Evolutionary conservation across 495 filamentous ascomycete species (phyloP), one percentile per base, ranked within the genome.

Genomic region (Pyrenula aspistea): DNA sequence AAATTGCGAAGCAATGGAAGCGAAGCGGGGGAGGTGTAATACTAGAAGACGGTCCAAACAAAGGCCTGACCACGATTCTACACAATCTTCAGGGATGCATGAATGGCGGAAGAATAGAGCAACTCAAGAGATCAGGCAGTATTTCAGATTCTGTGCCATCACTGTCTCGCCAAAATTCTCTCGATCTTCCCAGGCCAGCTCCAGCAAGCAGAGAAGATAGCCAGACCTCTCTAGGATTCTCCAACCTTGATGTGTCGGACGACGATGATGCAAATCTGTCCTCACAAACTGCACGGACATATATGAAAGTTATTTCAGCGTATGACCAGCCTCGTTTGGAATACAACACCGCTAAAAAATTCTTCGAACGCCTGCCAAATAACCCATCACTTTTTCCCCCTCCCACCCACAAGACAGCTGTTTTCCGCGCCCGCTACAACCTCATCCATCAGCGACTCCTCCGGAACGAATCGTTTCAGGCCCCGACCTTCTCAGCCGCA

Each of bases 391-490:
- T 96, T 31, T 82, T 97, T 56, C 90, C 93, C 0, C 73, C 83
- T 0, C 83, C 89, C 21, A 81, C 85, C 2, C 85, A 88, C 61
- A 95, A 95, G 62, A 95, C 88, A 10, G 71, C 82, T 11, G 71
- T 95, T 50, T 96, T 96, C 70, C 82, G 91, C 51, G 88, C 95
- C 65, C 78, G 91, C 51, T 95, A 92, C 66, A 85, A 95, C 60
- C 73, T 96, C 42, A 81, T 97, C 24, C 87, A 96, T 64, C 91
- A 96, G 62, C 82, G 94, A 3, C 78, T 97, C 12, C 77, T 97
- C 12, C 84, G 93, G 25, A 96, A 96, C 65, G 92, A 96, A 65
- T 81, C 88, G 10, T 98, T 97, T 62, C 92, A 96, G 63, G 81
- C 83, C 12, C 86, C 90, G 2, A 75, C 85, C 21, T 81, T 87